These are phyloP conservation scores for Polygonum maritimum DNA, from an alignment of 148 eudicot species.

Conservation along the genomic window DNA sequence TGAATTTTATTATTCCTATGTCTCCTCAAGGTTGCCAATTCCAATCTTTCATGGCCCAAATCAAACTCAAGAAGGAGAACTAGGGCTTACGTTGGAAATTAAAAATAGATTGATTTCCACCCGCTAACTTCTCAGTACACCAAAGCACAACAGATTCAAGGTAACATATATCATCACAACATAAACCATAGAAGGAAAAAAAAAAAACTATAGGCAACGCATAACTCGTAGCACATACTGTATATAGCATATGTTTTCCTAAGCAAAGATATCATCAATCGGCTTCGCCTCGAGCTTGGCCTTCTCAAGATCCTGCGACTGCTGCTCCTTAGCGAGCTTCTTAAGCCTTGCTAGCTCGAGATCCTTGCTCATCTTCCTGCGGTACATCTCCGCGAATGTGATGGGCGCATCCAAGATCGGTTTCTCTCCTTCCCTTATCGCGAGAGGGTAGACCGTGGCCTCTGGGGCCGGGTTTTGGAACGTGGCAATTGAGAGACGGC, in stretches of 20 bases:
- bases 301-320: slow-evolving; percentile 21
- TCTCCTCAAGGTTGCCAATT: too few relatives aligned
- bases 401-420: slow-evolving; percentile 63
- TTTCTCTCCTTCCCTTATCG: slow-evolving; percentile 73
- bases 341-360: slow-evolving; percentile 49
- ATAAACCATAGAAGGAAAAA: neutral
- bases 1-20: too few relatives aligned
- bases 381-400: slow-evolving; percentile 68
- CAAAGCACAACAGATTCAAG: neutral
- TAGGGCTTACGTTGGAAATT: too few relatives aligned
- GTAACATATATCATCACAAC: too few relatives aligned
- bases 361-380: slow-evolving; percentile 64
- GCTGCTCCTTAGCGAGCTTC: slow-evolving; percentile 46
- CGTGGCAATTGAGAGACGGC: slow-evolving; percentile 79
- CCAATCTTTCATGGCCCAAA: too few relatives aligned
- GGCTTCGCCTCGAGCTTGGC: slow-evolving; percentile 26
- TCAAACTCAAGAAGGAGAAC: too few relatives aligned
- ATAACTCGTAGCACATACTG: neutral
- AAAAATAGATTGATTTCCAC: neutral
- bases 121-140: neutral
- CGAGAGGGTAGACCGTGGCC: slow-evolving; percentile 65
- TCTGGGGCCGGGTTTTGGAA: slow-evolving; percentile 90
- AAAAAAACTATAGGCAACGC: neutral
- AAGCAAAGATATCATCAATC: slow-evolving; percentile 31
- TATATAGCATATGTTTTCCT: neutral